These are phyloP conservation scores for Arachnopeziza araneosa DNA, from an alignment of 2,329 filamentous ascomycete genomes.

Conservation along the genomic window DNA sequence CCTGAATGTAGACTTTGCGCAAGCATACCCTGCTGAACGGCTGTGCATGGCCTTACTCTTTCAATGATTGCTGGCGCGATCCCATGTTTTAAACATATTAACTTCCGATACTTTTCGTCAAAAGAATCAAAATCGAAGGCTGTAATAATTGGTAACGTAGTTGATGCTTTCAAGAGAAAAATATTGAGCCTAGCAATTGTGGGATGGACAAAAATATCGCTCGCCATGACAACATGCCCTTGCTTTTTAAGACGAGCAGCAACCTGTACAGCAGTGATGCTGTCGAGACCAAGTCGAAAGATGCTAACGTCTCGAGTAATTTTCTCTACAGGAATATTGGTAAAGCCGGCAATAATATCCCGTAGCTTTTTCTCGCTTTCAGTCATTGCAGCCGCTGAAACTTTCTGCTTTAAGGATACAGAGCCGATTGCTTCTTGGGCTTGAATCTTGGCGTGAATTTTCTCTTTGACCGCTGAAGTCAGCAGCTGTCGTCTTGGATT, in stretches of 20 bases:
- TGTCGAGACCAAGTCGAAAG: constrained; percentile 85
- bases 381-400: constrained; percentile 12
- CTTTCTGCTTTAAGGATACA: not conserved
- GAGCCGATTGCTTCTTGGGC: not conserved
- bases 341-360: constrained; percentile 45
- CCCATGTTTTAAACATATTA: constrained; percentile 21
- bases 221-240: constrained; percentile 55
- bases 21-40: constrained; percentile 74
- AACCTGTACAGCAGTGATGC: constrained; percentile 79
- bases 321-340: constrained; percentile 40
- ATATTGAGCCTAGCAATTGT: constrained; percentile 34
- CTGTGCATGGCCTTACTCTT: constrained; percentile 68
- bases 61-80: constrained; percentile 39
- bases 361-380: constrained; percentile 37
- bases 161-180: constrained; percentile 12
- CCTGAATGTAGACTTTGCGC: constrained; percentile 64
- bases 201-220: constrained; percentile 66
- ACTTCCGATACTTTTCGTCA: constrained; percentile 36
- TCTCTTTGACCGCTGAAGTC: constrained; percentile 14
- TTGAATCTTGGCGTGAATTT: constrained; percentile 15
- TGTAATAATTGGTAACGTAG: not conserved
- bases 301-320: constrained; percentile 65
- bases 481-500: constrained; percentile 28
- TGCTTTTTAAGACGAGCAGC: constrained; percentile 59
- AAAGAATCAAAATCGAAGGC: constrained; percentile 46